Conservation (phyloP, 257 asterid genomes). For the Solanum virginianum region DNA sequence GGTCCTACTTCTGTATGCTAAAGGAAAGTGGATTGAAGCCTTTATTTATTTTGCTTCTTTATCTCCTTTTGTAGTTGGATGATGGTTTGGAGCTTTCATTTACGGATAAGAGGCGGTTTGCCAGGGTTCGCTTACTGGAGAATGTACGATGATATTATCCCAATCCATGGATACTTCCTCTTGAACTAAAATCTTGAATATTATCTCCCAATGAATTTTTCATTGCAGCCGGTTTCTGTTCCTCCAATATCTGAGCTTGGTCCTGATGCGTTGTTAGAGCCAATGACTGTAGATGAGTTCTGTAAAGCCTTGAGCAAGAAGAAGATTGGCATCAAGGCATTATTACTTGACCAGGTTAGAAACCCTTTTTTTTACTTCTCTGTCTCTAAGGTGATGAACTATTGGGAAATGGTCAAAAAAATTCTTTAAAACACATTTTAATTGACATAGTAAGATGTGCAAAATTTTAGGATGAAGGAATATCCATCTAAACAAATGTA, state of each 20-base stretch:
- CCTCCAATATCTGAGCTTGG: constrained; percentile 98
- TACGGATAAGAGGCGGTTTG: constrained; percentile 98
- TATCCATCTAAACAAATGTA: neutral
- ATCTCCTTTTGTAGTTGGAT: constrained; percentile 40
- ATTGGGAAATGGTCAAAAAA: neutral
- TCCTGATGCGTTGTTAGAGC: constrained; percentile 86
- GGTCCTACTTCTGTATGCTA: too few relatives aligned
- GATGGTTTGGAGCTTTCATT: constrained; percentile 93
- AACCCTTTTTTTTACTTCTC: neutral
- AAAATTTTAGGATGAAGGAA: neutral
- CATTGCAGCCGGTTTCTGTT: constrained; percentile 62
- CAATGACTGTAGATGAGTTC: constrained; percentile 59
- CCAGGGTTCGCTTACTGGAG: constrained; percentile 82
- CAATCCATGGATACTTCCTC: neutral
- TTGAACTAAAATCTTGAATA: neutral
- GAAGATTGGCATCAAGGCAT: constrained; percentile 89
- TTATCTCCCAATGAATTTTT: constrained; percentile 3
- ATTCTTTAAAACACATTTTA: neutral
- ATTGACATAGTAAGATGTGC: neutral
- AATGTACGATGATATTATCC: constrained; percentile 40
- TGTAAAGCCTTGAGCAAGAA: constrained; percentile 54
- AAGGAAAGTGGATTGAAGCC: neutral
- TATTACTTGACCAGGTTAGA: constrained; percentile 92
- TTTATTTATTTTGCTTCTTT: neutral
- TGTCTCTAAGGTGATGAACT: neutral